Evolutionary conservation across 495 filamentous ascomycete genomes (phyloP), one percentile per base, ranked within the genome.

Genomic region (Chaetomium tenue): DNA sequence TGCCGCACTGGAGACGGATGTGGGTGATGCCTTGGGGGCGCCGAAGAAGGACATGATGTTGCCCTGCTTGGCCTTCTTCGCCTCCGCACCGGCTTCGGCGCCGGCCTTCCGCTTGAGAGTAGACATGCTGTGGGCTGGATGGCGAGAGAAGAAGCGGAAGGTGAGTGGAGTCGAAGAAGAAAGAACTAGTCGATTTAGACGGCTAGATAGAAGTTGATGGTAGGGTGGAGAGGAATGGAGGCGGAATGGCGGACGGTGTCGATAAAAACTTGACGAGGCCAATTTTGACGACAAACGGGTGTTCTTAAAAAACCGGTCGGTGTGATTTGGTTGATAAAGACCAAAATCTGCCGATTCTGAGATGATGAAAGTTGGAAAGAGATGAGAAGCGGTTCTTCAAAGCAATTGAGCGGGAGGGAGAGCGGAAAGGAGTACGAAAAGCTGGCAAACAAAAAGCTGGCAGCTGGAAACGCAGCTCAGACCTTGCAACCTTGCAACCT

Each of bases 1-100:
- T 13, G 63, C 26, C 0, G 39, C 40, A 50, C 48, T 58, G 40
- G 64, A 62, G 5, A 72, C 71, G 58, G 74, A 70, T 55, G 75
- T 68, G 6, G 72, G 59, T 40, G 72, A 65, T 5, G 78, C 62
- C 76, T 79, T 78, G 48, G 80, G 74, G 20, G 74, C 61, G 3
- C 72, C 70, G 66, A 86, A 84, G 76, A 88, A 88, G 28, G 83
- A 83, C 23, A 77, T 78, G 70, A 85, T 81, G 73, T 69, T 79
- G 66, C 71, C 76, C 22, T 82, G 76, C 73, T 92, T 96, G 63
- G 88, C 73, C 76, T 96, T 97, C 76, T 92, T 92, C 28, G 83
- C 74, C 2, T 75, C 75, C 25, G 79, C 72, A 20, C 77, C 73
- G 18, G 79, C 72, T 23, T 81, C 69, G 5, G 83, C 78, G 46